Evolutionary conservation across 306 rosid species (phyloP), one percentile per base, ranked within the genome.

Genomic region (Urtica urens): DNA sequence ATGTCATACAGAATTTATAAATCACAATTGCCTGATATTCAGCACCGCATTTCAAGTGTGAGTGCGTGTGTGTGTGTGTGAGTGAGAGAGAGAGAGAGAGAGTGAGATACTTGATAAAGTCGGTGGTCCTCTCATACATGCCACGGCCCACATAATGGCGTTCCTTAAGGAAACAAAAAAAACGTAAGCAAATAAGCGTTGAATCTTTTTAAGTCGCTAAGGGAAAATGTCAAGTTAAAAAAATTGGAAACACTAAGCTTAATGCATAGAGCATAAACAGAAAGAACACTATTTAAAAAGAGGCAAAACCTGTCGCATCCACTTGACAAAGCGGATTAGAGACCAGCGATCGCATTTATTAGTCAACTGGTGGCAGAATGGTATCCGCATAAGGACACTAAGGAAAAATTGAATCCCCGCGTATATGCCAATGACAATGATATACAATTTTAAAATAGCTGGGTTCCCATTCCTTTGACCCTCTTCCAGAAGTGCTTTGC

Each of bases 111-210:
- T 76, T 84, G 57, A 88, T 68, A 75, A 88, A 88, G 69, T 88
- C 95, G 21, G 79, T 71, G 50, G 80, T 81, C 69, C 77, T 77
- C 72, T 88, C 97, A 70, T 70, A 88, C 97, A 88, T 81, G 76
- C 97, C 97, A 8, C 84, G 86, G 11, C 97, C 97, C 53, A 84
- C 93, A 66, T 83, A 88, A 67, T 88, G 70, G 0, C 83, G 97
- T 59, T 88, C 97, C 97, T 88, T 67, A 53, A 69, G 40, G 12
- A 67, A 47, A 35, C 31, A 57, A 64, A 40, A 25, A 17, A 56
- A 17, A 27, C 31, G 19, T 51, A 6, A 26, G 46, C 30, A 67
- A 44, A 55, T 12, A 27, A 43, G 38, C 30, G 28, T 53, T 57
- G 51, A 63, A n/a, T n/a, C n/a, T n/a, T n/a, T n/a, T n/a, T n/a